phyloP scores from a whole-genome alignment of 176 grass and related monocot genomes.

The Eleusine coracana region DNA sequence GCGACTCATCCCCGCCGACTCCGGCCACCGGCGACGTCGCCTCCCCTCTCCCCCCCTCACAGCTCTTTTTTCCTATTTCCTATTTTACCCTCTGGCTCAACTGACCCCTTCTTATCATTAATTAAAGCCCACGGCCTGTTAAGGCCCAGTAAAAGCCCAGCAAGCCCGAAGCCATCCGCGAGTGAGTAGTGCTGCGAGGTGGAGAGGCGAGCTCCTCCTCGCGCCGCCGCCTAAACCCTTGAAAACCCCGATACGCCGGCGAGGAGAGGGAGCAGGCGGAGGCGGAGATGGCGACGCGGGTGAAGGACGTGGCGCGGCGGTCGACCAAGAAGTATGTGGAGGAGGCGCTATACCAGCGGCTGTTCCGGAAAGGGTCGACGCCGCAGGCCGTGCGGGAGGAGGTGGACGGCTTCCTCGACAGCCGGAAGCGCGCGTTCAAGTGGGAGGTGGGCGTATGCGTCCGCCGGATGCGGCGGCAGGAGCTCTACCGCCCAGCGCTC shows the following conservation, averaged over 20 bases:
- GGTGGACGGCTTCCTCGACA: conserved; percentile 85
- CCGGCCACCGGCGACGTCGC: conserved; percentile 46
- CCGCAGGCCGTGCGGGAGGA: conserved; percentile 72
- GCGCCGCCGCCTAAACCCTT: conserved; percentile 53
- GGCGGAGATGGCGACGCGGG: conserved; percentile 62
- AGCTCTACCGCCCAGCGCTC: conserved; percentile 66
- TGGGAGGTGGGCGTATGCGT: conserved; percentile 94
- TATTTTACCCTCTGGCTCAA: conserved; percentile 21
- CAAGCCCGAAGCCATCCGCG: not conserved
- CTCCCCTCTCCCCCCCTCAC: not conserved
- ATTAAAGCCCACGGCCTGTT: conserved; percentile 7
- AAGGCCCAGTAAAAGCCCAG: conserved; percentile 34
- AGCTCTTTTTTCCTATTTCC: conserved; percentile 11
- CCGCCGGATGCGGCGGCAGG: conserved; percentile 65
- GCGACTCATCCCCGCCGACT: conserved; percentile 50
- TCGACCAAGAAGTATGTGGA: conserved; percentile 85
- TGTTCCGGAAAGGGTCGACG: conserved; percentile 70
- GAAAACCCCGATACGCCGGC: conserved; percentile 42
- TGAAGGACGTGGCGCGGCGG: conserved; percentile 70
- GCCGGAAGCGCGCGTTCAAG: conserved; percentile 86
- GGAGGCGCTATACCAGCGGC: conserved; percentile 69
- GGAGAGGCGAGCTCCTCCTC: conserved; percentile 24
- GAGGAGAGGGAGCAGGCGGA: not conserved
- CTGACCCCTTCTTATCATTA: not conserved
- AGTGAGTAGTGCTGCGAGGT: not conserved